Base-by-base conservation (phyloP, 1,139 yeast genomes). In the Yamadazyma atmosphaerica region DNA sequence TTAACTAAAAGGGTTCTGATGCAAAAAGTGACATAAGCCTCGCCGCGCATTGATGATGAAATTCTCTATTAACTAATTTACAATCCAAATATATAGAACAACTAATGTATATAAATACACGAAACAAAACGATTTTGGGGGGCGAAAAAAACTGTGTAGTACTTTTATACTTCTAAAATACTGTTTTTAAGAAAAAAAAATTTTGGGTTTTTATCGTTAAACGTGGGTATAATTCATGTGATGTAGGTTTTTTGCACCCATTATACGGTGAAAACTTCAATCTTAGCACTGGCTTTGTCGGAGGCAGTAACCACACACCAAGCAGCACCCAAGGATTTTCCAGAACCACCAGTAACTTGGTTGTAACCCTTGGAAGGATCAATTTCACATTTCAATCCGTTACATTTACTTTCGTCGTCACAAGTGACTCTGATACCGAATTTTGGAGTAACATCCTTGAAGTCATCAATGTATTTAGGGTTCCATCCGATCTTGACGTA, bases 401-500 rank as follows among this genome's bases (percentile, higher is more conserved):
- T 71, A 62, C 96, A 88, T 51, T 77, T 68, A 38, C 75, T 68
- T 37, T 73, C 78, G 48, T 81, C 79, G 44, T 80, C 84, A 65
- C 96, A 88, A 14, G 79, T 77, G 47, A 88, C 70, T 59, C 81
- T 77, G 49, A 88, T 55, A 52, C 96, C 96, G 51, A 78, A 88
- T 32, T 56, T 58, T 35, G 96, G 96, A 47, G 63, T 65, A 9
- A 65, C 64, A 49, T 70, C 61, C 42, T 67, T 63, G 65, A 81
- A 84, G 37, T 68, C 73, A 49, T 83, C 90, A 48, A 86, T 60
- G 61, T 86, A 85, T 46, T 84, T 77, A 15, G 96, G 96, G 63
- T 88, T 88, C 94, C 95, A 87, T 36, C 94, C 96, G 56, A 88
- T 78, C 65, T 86, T 88, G 49, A 85, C 85, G 60, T 51, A 87